These are phyloP conservation scores for Sequoiadendron giganteum DNA, from an alignment of 75 land plant species.

Conservation along the genomic window DNA sequence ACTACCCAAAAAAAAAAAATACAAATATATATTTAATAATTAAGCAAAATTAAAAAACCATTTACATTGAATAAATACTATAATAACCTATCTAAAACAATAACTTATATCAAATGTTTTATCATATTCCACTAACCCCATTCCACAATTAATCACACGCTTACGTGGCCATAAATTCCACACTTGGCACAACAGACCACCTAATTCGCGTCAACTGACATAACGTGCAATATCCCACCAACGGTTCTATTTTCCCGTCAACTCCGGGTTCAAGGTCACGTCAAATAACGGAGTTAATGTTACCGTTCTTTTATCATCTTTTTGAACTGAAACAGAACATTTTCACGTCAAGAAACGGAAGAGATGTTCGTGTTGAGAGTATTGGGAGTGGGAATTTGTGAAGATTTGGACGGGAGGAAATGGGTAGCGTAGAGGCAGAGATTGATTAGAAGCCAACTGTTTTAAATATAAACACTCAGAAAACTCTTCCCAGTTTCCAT, in stretches of 20 bases:
- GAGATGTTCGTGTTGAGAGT: too few relatives aligned
- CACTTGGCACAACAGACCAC: neutral
- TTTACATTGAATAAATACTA: too few relatives aligned
- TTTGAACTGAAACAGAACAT: neutral
- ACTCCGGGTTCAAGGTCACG: neutral
- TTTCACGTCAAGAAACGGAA: constrained; percentile 1
- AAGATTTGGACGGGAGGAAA: neutral
- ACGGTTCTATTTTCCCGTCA: neutral
- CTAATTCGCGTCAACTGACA: neutral
- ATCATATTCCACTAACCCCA: too few relatives aligned
- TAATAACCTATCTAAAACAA: too few relatives aligned
- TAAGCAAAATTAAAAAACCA: too few relatives aligned
- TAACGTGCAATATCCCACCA: neutral
- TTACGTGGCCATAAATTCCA: neutral
- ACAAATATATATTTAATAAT: too few relatives aligned
- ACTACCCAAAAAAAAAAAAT: too few relatives aligned
- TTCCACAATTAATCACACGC: neutral
- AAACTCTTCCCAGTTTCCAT: neutral
- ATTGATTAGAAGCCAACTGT: neutral
- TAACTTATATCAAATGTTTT: too few relatives aligned
- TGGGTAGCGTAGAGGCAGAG: neutral
- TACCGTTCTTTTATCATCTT: neutral
- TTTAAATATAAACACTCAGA: neutral
- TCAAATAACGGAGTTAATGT: neutral
- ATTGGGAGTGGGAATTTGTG: neutral